Conservation (phyloP, 1,139 yeast species). For the Protomyces pachydermus region DNA sequence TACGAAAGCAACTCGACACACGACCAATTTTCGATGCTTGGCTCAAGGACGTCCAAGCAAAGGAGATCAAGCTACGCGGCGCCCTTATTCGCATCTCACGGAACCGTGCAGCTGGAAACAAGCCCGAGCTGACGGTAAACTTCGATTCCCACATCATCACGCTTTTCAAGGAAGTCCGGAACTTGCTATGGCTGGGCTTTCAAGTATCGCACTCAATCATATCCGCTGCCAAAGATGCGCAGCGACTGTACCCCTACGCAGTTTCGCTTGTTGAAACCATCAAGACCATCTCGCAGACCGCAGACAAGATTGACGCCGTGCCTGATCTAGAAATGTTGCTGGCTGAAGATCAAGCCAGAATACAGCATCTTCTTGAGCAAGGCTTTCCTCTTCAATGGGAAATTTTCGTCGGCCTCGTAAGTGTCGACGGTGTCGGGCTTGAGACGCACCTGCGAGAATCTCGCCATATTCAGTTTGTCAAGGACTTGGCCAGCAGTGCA, state of each 20-base stretch:
- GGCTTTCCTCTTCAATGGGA: conserved; percentile 44
- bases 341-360: conserved; percentile 41
- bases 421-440: conserved; percentile 13
- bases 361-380: conserved; percentile 39
- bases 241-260: conserved; percentile 56
- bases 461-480: conserved; percentile 39
- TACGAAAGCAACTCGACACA: conserved; percentile 49
- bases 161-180: conserved; percentile 52
- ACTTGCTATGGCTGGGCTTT: conserved; percentile 51
- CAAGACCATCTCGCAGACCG: conserved; percentile 38
- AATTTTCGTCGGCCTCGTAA: conserved; percentile 41
- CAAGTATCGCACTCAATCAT: conserved; percentile 54
- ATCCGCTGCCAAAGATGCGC: conserved; percentile 46
- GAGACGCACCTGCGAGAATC: conserved; percentile 6
- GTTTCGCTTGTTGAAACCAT: conserved; percentile 52
- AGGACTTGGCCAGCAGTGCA: conserved; percentile 44
- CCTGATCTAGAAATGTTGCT: conserved; percentile 47
- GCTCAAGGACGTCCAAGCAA: conserved; percentile 40
- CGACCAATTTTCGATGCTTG: conserved; percentile 47
- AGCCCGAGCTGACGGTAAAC: conserved; percentile 42
- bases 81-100: conserved; percentile 43
- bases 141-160: conserved; percentile 49
- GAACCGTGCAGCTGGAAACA: conserved; percentile 19
- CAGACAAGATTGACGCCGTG: conserved; percentile 38
- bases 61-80: conserved; percentile 40